Conservation (phyloP, 139 green algal genomes). For the Chlamydomonas incerta region DNA sequence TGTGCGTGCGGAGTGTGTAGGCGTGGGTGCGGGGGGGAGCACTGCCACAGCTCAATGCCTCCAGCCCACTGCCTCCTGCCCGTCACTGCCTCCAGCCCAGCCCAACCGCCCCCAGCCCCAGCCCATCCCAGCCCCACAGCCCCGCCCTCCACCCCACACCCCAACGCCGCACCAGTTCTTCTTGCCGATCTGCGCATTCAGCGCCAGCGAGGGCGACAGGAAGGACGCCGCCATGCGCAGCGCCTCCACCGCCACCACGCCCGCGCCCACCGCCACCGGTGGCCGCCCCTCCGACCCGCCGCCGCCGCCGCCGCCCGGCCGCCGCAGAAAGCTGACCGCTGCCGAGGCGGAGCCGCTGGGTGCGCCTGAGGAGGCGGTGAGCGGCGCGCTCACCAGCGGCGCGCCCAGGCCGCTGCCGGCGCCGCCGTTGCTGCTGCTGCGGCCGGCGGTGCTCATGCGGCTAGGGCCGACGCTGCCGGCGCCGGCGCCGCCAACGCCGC, state of each 20-base stretch:
- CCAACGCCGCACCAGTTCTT: constrained; percentile 46
- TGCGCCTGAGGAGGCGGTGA: too few relatives aligned
- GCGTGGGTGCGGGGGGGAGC: too few relatives aligned
- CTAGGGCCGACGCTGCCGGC: neutral
- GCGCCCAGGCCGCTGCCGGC: too few relatives aligned
- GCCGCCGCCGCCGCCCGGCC: neutral
- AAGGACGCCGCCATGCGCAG: constrained; percentile 14
- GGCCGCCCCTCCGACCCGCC: neutral
- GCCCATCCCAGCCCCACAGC: too few relatives aligned
- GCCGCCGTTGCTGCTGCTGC: too few relatives aligned
- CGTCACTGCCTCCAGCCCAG: too few relatives aligned
- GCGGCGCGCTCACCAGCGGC: too few relatives aligned
- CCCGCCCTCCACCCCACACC: neutral
- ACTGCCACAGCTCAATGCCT: too few relatives aligned
- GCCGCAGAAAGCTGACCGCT: too few relatives aligned
- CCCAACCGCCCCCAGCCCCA: too few relatives aligned
- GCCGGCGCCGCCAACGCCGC: neutral
- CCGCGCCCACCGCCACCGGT: neutral
- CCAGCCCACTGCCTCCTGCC: too few relatives aligned
- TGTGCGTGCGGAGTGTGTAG: too few relatives aligned
- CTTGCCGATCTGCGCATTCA: constrained; percentile 24
- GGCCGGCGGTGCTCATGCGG: neutral
- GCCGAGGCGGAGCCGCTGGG: neutral
- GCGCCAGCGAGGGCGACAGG: neutral
- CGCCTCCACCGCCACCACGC: constrained; percentile 14